A percentile compares a stretch with the other conserved stretches of the same genome.
phyloP scores from a whole-genome alignment of 345 rosid genomes.

The Psidium guajava region DNA sequence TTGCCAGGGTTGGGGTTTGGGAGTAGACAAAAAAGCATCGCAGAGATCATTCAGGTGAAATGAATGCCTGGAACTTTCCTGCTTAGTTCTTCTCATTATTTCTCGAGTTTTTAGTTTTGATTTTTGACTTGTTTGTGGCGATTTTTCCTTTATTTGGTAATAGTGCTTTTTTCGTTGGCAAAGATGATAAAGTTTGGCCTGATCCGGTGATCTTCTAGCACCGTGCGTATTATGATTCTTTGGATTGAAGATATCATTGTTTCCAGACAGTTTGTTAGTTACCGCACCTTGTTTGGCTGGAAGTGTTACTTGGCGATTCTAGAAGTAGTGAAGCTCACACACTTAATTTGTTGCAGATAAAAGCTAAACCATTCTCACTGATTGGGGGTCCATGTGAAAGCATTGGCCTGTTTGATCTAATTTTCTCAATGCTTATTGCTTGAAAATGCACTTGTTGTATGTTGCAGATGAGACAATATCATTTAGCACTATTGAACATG shows the following conservation, averaged over 20 bases:
- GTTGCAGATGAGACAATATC: neutral
- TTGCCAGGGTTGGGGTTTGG: constrained; percentile 59
- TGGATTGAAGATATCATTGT: neutral
- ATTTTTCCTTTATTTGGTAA: neutral
- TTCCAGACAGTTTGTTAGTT: neutral
- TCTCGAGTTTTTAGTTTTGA: constrained; percentile 2
- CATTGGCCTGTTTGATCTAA: neutral
- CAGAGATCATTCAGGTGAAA: constrained; percentile 82
- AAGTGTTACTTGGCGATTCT: neutral
- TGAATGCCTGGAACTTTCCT: neutral
- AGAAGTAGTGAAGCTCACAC: neutral
- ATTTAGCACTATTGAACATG: neutral
- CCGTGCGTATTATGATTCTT: neutral
- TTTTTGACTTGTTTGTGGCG: neutral
- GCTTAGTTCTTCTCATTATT: neutral
- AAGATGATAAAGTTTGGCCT: neutral
- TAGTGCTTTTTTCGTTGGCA: neutral
- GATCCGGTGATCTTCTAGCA: neutral
- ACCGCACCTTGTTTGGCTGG: neutral
- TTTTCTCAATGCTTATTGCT: neutral
- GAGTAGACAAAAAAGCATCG: constrained; percentile 63
- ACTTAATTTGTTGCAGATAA: neutral
- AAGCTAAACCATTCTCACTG: neutral
- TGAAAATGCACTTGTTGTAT: neutral
- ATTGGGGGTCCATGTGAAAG: neutral